Evolutionary conservation across 2,329 filamentous ascomycete genomes (phyloP).

Genomic region (Fonsecaea nubica): DNA sequence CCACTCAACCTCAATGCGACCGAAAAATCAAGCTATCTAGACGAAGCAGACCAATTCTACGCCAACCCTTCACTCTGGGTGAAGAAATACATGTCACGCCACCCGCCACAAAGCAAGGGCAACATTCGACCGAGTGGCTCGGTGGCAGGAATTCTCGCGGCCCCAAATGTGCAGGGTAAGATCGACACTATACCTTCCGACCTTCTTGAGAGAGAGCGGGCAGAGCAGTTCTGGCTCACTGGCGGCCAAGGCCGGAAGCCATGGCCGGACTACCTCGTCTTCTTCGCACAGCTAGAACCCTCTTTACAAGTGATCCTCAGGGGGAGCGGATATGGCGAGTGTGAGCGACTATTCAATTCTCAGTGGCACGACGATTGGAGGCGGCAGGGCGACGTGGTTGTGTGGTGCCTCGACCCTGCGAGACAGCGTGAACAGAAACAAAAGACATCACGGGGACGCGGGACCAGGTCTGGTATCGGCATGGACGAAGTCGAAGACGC

Average conservation of each 20-base stretch:
- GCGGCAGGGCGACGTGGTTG: constrained; percentile 66
- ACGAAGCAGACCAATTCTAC: constrained; percentile 94
- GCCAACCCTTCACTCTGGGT: constrained; percentile 67
- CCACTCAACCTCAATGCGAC: constrained; percentile 70
- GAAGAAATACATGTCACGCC: constrained; percentile 56
- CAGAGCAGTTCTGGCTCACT: constrained; percentile 17
- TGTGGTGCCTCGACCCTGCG: constrained; percentile 58
- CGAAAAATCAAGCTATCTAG: constrained; percentile 73
- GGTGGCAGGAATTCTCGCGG: constrained; percentile 43
- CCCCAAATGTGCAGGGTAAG: constrained; percentile 31
- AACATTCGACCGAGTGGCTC: constrained; percentile 10
- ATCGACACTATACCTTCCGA: constrained; percentile 15
- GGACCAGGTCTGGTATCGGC: background rate
- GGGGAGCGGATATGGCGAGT: constrained; percentile 61
- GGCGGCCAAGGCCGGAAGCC: constrained; percentile 23
- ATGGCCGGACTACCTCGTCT: constrained; percentile 58
- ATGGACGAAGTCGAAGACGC: constrained; percentile 3
- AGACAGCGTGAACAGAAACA: background rate
- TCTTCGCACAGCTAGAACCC: constrained; percentile 65
- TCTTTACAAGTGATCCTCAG: constrained; percentile 53
- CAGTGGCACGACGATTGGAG: constrained; percentile 69
- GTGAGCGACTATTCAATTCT: constrained; percentile 66
- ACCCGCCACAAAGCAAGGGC: constrained; percentile 29
- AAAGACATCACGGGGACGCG: background rate
- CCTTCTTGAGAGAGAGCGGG: constrained; percentile 16